Evolutionary conservation across 441 rosid species (phyloP).

Genomic region (Sinapis alba): DNA sequence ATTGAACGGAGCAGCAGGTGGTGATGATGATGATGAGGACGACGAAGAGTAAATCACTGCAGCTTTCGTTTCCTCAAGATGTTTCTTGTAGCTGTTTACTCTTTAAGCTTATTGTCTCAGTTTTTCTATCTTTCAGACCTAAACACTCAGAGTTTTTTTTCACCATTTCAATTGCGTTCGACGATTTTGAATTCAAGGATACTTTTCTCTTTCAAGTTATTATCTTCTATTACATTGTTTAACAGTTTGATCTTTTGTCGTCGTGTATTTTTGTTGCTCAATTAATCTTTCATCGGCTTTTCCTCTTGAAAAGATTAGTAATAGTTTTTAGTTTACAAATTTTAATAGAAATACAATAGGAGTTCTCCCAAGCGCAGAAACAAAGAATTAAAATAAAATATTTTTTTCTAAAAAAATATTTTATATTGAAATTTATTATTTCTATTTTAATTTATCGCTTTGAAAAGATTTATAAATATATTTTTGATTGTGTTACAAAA

Average conservation of each 20-base stretch:
- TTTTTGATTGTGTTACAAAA: no score
- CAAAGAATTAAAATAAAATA: no score
- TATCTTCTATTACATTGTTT: background rate
- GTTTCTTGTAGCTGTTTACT: conserved; percentile 21
- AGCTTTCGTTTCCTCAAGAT: background rate
- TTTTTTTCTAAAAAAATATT: no score
- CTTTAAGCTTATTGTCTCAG: conserved; percentile 21
- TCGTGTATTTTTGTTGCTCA: no score
- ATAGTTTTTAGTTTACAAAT: no score
- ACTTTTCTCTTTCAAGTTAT: background rate
- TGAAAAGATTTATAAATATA: no score
- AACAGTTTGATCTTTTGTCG: background rate
- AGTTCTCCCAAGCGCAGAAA: no score
- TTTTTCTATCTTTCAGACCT: conserved; percentile 23
- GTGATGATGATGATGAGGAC: conserved; percentile 56
- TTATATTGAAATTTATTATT: no score
- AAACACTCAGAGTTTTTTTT: conserved; percentile 4
- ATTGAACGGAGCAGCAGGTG: conserved; percentile 64
- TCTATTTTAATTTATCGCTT: no score
- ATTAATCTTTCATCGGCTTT: no score
- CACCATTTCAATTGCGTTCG: conserved; percentile 9
- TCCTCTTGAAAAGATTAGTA: no score
- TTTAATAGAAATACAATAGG: no score
- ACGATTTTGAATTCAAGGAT: conserved; percentile 30
- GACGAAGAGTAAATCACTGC: conserved; percentile 36